These are phyloP conservation scores for Euphorbia celastroides DNA, from an alignment of 441 rosid genomes.

Conservation along the genomic window DNA sequence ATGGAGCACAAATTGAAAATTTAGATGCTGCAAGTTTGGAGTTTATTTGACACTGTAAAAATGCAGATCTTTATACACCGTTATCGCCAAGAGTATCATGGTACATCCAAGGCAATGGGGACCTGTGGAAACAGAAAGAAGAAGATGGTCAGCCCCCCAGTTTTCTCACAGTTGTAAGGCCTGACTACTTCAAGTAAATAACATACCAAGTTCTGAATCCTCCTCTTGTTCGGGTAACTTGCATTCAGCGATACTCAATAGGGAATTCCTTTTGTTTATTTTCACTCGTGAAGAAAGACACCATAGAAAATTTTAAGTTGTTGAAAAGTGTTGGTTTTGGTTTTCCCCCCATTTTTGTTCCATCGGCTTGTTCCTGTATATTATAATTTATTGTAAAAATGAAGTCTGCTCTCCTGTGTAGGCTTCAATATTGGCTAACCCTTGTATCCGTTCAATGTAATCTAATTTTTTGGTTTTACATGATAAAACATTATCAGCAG, in stretches of 20 bases:
- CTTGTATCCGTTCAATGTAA: conserved; percentile 4
- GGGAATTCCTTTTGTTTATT: conserved; percentile 2
- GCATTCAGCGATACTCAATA: background rate
- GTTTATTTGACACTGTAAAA: conserved; percentile 12
- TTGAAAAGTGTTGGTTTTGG: conserved; percentile 6
- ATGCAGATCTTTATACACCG: conserved; percentile 53
- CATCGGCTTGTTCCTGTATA: conserved; percentile 10
- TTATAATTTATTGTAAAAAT: conserved; percentile 9
- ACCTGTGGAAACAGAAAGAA: conserved; percentile 45
- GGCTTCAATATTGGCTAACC: conserved; percentile 16
- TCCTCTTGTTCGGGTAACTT: conserved; percentile 9
- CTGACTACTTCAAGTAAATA: conserved; percentile 46
- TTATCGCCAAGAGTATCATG: conserved; percentile 56
- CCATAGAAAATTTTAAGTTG: conserved; percentile 5
- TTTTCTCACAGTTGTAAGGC: conserved; percentile 35
- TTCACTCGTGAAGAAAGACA: background rate
- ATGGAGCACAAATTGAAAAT: background rate
- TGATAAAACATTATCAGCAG: background rate
- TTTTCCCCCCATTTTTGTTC: background rate
- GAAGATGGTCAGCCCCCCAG: conserved; percentile 38
- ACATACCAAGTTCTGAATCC: conserved; percentile 1
- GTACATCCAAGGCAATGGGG: conserved; percentile 54
- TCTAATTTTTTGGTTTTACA: conserved; percentile 13
- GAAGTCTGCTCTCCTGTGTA: background rate
- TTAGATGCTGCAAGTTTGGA: background rate